These are phyloP conservation scores for Cytospora mali DNA, from an alignment of 2,329 filamentous ascomycete species.

Conservation along the genomic window DNA sequence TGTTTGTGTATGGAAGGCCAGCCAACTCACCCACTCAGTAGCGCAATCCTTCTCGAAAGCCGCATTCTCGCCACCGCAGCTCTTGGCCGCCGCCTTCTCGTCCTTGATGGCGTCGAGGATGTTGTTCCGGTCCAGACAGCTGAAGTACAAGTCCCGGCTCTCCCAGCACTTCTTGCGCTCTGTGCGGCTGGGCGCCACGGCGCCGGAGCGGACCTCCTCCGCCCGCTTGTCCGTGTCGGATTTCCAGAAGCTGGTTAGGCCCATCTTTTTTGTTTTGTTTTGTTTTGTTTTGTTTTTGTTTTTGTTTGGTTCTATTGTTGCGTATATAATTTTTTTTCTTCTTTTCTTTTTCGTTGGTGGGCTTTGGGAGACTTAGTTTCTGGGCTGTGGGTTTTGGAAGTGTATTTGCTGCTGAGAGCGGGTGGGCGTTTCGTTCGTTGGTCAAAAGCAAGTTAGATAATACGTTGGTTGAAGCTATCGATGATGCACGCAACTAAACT, in stretches of 20 bases:
- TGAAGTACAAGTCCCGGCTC: slow-evolving; percentile 83
- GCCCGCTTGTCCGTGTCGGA: slow-evolving; percentile 48
- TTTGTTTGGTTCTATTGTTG: too few relatives aligned
- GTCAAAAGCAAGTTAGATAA: too few relatives aligned
- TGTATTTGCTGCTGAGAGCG: not conserved
- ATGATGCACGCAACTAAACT: too few relatives aligned
- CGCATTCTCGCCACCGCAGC: slow-evolving; percentile 45
- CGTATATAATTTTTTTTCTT: too few relatives aligned
- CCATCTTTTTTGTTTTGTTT: slow-evolving; percentile 43
- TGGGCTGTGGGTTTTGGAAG: too few relatives aligned
- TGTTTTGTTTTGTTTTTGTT: slow-evolving; percentile 12
- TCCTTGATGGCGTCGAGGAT: slow-evolving; percentile 70
- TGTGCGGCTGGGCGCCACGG: slow-evolving; percentile 79
- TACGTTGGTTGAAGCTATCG: not conserved
- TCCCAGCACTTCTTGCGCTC: slow-evolving; percentile 88
- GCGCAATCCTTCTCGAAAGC: slow-evolving; percentile 86
- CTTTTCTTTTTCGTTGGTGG: too few relatives aligned
- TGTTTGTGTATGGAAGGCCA: not conserved
- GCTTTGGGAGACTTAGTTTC: too few relatives aligned
- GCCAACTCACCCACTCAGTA: slow-evolving; percentile 76
- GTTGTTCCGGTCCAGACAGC: slow-evolving; percentile 78
- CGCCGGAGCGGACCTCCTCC: slow-evolving; percentile 57
- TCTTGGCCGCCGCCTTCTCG: slow-evolving; percentile 42
- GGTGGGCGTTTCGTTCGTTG: not conserved
- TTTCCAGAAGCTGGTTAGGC: slow-evolving; percentile 48